Conservation (phyloP, 768 basidiomycete species). For the Dendrothele bispora region DNA sequence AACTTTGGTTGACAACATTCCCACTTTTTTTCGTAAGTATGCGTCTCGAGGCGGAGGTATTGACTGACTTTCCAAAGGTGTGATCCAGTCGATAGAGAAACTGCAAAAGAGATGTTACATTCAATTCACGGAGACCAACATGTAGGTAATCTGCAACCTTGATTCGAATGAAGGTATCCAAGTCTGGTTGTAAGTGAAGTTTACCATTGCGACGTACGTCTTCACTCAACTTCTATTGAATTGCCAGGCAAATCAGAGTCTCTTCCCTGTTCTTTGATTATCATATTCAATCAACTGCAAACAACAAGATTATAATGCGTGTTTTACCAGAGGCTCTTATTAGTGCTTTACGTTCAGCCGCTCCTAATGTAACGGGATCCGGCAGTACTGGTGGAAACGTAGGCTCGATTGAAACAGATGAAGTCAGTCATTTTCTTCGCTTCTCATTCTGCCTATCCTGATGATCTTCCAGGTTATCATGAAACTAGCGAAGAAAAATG, state of each 20-base stretch:
- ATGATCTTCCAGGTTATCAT: slow-evolving; percentile 74
- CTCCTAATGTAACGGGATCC: slow-evolving; percentile 40
- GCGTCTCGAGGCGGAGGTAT: not conserved
- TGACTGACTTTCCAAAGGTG: slow-evolving; percentile 41
- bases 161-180: slow-evolving; percentile 83
- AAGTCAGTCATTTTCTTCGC: no score
- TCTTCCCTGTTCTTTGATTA: slow-evolving; percentile 71
- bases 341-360: slow-evolving; percentile 67
- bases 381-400: slow-evolving; percentile 5
- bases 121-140: slow-evolving; percentile 69
- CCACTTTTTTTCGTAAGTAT: slow-evolving; percentile 53
- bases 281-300: slow-evolving; percentile 83
- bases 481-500: slow-evolving; percentile 86
- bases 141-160: slow-evolving; percentile 82
- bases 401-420: slow-evolving; percentile 4
- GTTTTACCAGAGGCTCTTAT: slow-evolving; percentile 75
- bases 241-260: slow-evolving; percentile 62
- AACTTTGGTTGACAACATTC: slow-evolving; percentile 56
- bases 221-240: not conserved
- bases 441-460: no score
- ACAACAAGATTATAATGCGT: slow-evolving; percentile 78
- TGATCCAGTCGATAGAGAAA: slow-evolving; percentile 81
- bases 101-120: slow-evolving; percentile 84
- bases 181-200: slow-evolving; percentile 72
- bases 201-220: not conserved